A percentile compares a stretch with the other conserved stretches of the same genome.
Evolutionary conservation across 352 stramenopile genomes (phyloP).

Genomic region (Pythium insidiosum): DNA sequence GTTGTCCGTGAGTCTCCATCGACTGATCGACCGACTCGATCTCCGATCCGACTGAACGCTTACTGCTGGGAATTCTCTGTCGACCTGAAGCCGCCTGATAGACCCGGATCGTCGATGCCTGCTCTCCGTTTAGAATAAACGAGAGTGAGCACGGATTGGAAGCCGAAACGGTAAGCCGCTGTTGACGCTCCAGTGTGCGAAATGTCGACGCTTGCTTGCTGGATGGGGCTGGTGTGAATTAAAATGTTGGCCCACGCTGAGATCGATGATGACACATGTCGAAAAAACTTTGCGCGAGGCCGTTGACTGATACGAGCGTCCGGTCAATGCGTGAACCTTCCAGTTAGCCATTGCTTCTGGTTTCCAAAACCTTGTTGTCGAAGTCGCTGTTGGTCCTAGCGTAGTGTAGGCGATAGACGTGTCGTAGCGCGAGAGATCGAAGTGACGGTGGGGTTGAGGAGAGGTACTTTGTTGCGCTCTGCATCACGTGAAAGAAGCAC

Average conservation of each 20-base stretch:
- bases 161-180: not conserved
- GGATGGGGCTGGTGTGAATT: not conserved
- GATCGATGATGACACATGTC: constrained; percentile 1
- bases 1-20: not conserved
- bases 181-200: not conserved
- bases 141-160: not conserved
- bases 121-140: not conserved
- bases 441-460: not conserved
- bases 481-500: constrained; percentile 7
- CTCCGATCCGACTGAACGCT: not conserved
- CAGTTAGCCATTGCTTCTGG: too few relatives aligned
- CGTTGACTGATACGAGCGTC: constrained; percentile 2
- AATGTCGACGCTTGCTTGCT: not conserved
- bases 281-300: not conserved
- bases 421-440: not conserved
- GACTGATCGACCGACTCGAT: not conserved
- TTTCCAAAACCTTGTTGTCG: too few relatives aligned
- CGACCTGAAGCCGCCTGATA: not conserved
- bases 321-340: too few relatives aligned
- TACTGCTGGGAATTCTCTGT: not conserved
- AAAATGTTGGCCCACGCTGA: not conserved
- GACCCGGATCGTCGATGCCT: not conserved
- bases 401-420: constrained; percentile 1
- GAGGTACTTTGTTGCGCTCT: not conserved
- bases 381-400: too few relatives aligned